Percentiles rank a stretch among this genome's conserved stretches.
Evolutionary conservation across 2,329 filamentous ascomycete genomes (phyloP).

Genomic region (Cordyceps cicadae): DNA sequence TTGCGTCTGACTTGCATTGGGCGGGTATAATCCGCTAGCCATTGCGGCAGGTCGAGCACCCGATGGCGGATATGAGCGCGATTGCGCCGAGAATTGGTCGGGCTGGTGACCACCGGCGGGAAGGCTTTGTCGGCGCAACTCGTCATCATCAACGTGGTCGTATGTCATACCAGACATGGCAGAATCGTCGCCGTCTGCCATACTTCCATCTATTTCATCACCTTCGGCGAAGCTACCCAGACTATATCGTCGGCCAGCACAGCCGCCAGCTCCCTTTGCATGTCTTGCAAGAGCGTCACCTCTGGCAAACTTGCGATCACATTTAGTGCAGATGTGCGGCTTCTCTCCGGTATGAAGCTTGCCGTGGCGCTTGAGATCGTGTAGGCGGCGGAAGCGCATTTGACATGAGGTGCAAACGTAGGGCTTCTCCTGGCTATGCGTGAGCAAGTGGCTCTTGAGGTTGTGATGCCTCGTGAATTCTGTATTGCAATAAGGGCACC

Average conservation of each 20-base stretch:
- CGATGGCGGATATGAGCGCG: slow-evolving; percentile 72
- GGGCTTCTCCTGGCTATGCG: slow-evolving; percentile 96
- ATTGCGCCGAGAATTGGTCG: slow-evolving; percentile 50
- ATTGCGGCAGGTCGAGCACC: slow-evolving; percentile 38
- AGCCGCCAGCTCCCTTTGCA: slow-evolving; percentile 91
- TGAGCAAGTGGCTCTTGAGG: slow-evolving; percentile 91
- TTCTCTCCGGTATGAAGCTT: slow-evolving; percentile 96
- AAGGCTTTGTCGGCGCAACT: slow-evolving; percentile 59
- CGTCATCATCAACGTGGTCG: slow-evolving; percentile 51
- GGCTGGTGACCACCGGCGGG: slow-evolving; percentile 47
- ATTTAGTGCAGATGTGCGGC: slow-evolving; percentile 90
- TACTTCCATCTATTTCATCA: slow-evolving; percentile 56
- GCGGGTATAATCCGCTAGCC: slow-evolving; percentile 52
- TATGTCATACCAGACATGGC: slow-evolving; percentile 50
- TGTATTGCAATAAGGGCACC: slow-evolving; percentile 91
- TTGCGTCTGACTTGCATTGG: slow-evolving; percentile 35
- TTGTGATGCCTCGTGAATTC: slow-evolving; percentile 98
- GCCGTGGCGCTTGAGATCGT: slow-evolving; percentile 91
- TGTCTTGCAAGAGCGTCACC: slow-evolving; percentile 92
- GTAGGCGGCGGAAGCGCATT: slow-evolving; percentile 82
- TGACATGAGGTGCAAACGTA: slow-evolving; percentile 91
- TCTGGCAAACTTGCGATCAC: slow-evolving; percentile 86
- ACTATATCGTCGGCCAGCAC: slow-evolving; percentile 82
- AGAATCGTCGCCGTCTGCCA: slow-evolving; percentile 44
- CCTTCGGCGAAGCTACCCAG: slow-evolving; percentile 74